phyloP scores from a whole-genome alignment of 352 stramenopile species.

The Phytophthora pistaciae region DNA sequence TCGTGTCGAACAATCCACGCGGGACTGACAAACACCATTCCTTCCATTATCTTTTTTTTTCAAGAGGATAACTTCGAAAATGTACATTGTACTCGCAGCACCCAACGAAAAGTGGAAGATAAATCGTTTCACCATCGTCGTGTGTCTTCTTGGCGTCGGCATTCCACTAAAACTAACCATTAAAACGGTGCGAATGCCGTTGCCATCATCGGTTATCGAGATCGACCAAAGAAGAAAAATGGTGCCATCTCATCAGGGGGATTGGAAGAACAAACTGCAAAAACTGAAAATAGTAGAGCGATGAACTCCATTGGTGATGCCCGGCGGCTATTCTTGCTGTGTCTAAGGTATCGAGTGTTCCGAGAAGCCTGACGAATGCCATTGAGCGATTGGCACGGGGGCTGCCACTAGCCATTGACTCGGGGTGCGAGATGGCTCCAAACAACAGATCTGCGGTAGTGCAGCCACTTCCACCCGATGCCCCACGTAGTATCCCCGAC shows the following conservation, averaged over 20 bases:
- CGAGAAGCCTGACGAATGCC: neutral
- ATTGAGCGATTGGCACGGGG: constrained; percentile 13
- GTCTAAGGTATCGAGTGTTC: neutral
- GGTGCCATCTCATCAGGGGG: constrained; percentile 24
- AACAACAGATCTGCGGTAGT: constrained; percentile 17
- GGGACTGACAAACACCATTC: too few species aligned
- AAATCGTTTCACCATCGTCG: neutral
- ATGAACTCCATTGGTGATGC: constrained; percentile 3
- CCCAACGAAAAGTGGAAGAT: neutral
- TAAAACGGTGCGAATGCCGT: neutral
- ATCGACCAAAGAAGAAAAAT: neutral
- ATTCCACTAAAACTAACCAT: neutral
- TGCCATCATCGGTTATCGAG: neutral
- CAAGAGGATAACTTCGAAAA: too few species aligned
- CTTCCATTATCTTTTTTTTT: too few species aligned
- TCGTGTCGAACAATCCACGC: too few species aligned
- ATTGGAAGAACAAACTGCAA: constrained; percentile 22
- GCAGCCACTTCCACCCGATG: constrained; percentile 24
- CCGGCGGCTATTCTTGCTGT: constrained; percentile 17
- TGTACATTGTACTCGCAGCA: too few species aligned
- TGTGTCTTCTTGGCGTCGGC: neutral
- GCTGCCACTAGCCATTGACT: neutral
- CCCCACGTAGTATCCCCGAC: constrained; percentile 11
- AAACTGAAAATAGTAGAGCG: constrained; percentile 28
- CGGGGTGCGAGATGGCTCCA: constrained; percentile 5